Evolutionary conservation across 371 early-diverging fungal genomes (phyloP).

Genomic region (Dichotomocladium elegans): DNA sequence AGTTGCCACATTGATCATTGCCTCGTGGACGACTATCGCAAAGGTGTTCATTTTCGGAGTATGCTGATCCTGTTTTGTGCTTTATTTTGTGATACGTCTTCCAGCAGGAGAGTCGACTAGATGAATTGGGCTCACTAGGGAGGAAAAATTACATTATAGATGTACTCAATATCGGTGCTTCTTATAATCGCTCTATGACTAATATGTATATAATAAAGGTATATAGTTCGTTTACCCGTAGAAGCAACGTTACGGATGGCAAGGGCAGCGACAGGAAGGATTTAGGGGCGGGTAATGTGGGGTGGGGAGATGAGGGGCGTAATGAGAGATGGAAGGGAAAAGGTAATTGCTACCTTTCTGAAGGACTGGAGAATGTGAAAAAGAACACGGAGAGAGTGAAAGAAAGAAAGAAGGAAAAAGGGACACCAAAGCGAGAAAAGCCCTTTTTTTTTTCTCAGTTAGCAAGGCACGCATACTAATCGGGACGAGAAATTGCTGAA

Average conservation of each 20-base stretch:
- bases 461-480: no score
- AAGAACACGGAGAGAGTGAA: slow-evolving; percentile 10
- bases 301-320: no score
- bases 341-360: background rate
- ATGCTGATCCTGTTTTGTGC: no score
- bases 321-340: background rate
- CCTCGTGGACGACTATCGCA: slow-evolving; percentile 23
- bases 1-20: slow-evolving; percentile 13
- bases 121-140: no score
- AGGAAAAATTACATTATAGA: background rate
- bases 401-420: slow-evolving; percentile 8
- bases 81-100: no score
- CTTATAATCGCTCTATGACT: background rate
- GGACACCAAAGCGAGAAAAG: background rate
- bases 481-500: no score
- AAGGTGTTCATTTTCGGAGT: slow-evolving; percentile 6
- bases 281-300: background rate
- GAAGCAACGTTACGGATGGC: background rate
- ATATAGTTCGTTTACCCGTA: background rate
- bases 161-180: background rate
- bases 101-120: no score
- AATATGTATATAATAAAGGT: background rate
- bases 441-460: background rate
- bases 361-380: slow-evolving; percentile 7
- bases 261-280: background rate